Evolutionary conservation across 768 basidiomycete species (phyloP).

Genomic region (Phylloporus sp.): DNA sequence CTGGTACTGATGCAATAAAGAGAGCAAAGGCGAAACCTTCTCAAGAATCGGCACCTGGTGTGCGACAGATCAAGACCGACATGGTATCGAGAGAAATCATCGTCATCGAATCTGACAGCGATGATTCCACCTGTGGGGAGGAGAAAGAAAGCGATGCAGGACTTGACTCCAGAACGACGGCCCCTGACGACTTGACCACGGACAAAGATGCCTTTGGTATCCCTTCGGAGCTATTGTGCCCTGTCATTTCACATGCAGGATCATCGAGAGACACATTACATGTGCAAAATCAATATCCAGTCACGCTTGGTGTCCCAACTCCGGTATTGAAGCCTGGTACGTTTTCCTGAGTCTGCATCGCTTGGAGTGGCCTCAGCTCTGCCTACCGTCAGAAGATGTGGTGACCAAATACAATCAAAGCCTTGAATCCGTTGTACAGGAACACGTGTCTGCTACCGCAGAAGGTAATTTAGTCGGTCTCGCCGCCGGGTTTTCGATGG

Average conservation of each 20-base stretch:
- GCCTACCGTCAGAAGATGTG: constrained; percentile 5
- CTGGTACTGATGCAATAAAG: constrained; percentile 19
- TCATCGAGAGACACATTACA: neutral
- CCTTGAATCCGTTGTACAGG: neutral
- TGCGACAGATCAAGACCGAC: neutral
- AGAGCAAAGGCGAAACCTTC: constrained; percentile 14
- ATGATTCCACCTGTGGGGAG: constrained; percentile 23
- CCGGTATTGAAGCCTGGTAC: constrained; percentile 16
- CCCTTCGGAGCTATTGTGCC: constrained; percentile 25
- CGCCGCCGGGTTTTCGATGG: constrained; percentile 28
- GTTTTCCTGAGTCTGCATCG: constrained; percentile 2
- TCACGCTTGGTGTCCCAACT: constrained; percentile 6
- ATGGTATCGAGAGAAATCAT: constrained; percentile 42
- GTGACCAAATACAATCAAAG: neutral
- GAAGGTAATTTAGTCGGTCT: neutral
- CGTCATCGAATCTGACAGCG: constrained; percentile 62
- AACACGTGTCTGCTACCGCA: neutral
- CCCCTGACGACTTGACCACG: neutral
- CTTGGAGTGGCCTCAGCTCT: neutral
- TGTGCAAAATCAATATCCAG: neutral
- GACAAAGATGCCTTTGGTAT: constrained; percentile 17
- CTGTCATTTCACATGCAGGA: neutral
- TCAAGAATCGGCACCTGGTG: neutral
- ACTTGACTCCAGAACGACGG: neutral
- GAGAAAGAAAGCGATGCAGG: neutral